Percentiles rank a stretch among this genome's conserved stretches.
phyloP scores from a whole-genome alignment of 352 stramenopile genomes.

The Phytophthora citrophthora region DNA sequence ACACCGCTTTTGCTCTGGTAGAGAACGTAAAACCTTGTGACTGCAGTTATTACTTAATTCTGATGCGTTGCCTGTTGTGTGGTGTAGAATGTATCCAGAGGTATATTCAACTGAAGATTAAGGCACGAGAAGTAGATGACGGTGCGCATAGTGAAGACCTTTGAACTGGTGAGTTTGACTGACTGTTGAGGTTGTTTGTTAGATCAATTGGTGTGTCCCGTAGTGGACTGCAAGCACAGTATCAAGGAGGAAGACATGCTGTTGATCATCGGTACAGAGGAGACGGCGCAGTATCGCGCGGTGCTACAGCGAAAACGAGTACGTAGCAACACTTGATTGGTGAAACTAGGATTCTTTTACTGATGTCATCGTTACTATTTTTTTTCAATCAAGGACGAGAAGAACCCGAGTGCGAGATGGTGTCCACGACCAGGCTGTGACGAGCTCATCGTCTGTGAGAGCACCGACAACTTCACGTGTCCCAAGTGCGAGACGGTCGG shows the following conservation, averaged over 20 bases:
- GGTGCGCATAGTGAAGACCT: slow-evolving; percentile 28
- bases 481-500: slow-evolving; percentile 57
- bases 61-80: neutral
- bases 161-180: neutral
- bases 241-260: slow-evolving; percentile 48
- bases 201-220: slow-evolving; percentile 76
- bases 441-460: slow-evolving; percentile 70
- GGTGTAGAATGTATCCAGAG: slow-evolving; percentile 49
- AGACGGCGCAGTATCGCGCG: slow-evolving; percentile 33
- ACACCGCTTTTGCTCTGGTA: slow-evolving; percentile 67
- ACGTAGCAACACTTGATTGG: slow-evolving; percentile 18
- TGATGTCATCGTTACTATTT: neutral
- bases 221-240: slow-evolving; percentile 52
- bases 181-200: slow-evolving; percentile 1
- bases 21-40: neutral
- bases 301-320: slow-evolving; percentile 65
- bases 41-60: neutral
- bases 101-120: slow-evolving; percentile 70
- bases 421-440: slow-evolving; percentile 64
- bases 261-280: slow-evolving; percentile 32
- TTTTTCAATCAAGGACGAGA: slow-evolving; percentile 52
- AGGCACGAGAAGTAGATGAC: slow-evolving; percentile 64
- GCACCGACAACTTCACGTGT: slow-evolving; percentile 59
- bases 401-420: slow-evolving; percentile 77
- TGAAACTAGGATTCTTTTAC: neutral